A percentile compares a stretch with the other conserved stretches of the same genome.
phyloP scores from a whole-genome alignment of 805 yeast species.

The Lipomyces spencermartinsiae region DNA sequence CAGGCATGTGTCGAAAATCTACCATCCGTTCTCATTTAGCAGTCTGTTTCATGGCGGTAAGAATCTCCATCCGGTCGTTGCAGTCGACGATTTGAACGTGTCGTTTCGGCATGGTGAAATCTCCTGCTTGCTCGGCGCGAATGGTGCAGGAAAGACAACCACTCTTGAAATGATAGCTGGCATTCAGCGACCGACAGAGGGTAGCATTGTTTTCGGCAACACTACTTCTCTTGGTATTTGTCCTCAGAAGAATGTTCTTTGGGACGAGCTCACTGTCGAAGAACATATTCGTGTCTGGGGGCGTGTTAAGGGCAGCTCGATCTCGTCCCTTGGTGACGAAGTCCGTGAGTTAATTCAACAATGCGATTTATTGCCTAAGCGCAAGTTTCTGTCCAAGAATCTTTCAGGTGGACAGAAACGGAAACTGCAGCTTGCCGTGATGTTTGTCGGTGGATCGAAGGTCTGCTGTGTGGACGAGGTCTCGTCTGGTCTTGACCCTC shows the following conservation, averaged over 20 bases:
- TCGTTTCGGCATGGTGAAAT: constrained; percentile 45
- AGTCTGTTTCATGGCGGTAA: constrained; percentile 22
- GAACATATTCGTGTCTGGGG: constrained; percentile 48
- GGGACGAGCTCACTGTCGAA: constrained; percentile 47
- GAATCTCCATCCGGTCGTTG: constrained; percentile 39
- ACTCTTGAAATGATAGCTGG: constrained; percentile 49
- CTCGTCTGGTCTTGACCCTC: constrained; percentile 49
- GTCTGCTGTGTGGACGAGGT: constrained; percentile 49
- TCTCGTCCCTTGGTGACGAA: constrained; percentile 27
- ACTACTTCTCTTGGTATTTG: constrained; percentile 46
- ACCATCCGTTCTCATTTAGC: constrained; percentile 38
- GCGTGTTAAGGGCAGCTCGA: constrained; percentile 44
- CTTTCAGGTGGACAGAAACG: constrained; percentile 49
- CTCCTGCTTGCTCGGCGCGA: constrained; percentile 47
- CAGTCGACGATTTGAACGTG: constrained; percentile 44
- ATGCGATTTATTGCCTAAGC: constrained; percentile 45
- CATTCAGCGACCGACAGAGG: constrained; percentile 43
- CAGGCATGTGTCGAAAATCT: constrained; percentile 40
- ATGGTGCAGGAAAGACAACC: constrained; percentile 50
- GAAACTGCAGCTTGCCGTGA: constrained; percentile 47
- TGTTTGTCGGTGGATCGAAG: constrained; percentile 48
- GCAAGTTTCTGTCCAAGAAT: constrained; percentile 36
- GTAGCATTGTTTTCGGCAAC: constrained; percentile 39
- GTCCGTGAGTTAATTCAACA: constrained; percentile 39
- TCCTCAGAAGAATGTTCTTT: constrained; percentile 48